Percentiles rank a stretch among this genome's conserved stretches.
Conservation (phyloP, 2,329 filamentous ascomycete species). For the Scedosporium apiospermum region DNA sequence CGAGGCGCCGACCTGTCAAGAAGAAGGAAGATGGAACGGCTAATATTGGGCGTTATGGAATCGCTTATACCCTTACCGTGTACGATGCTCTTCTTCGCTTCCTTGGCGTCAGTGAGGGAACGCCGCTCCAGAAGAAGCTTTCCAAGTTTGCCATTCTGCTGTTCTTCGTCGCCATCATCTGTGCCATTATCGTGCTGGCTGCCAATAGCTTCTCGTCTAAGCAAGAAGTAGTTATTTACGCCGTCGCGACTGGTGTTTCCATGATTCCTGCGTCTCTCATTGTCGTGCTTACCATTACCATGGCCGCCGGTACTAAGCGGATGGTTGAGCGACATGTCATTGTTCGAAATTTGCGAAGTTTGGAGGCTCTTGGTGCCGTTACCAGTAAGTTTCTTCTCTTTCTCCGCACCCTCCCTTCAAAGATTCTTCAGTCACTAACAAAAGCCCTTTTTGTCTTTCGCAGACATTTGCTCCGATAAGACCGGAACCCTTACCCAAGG, state of each 20-base stretch:
- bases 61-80: conserved; percentile 27
- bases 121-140: conserved; percentile 59
- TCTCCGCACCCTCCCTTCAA: not conserved
- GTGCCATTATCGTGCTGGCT: conserved; percentile 34
- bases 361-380: conserved; percentile 40
- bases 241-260: conserved; percentile 34
- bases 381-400: conserved; percentile 22
- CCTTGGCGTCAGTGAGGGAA: conserved; percentile 46
- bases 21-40: conserved; percentile 25
- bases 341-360: conserved; percentile 38
- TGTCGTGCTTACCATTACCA: conserved; percentile 49
- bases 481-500: conserved; percentile 43
- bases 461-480: conserved; percentile 60
- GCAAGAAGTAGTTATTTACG: conserved; percentile 33
- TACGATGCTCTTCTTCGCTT: conserved; percentile 30
- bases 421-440: not conserved
- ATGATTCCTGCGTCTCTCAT: conserved; percentile 42
- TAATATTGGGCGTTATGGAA: conserved; percentile 19
- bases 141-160: conserved; percentile 60
- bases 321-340: conserved; percentile 45
- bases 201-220: conserved; percentile 29
- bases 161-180: conserved; percentile 47
- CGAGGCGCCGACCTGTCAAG: conserved; percentile 6
- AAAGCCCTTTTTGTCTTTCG: not conserved
- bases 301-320: conserved; percentile 44